These are phyloP conservation scores for Podospora didyma DNA, from an alignment of 495 filamentous ascomycete genomes.

Conservation along the genomic window DNA sequence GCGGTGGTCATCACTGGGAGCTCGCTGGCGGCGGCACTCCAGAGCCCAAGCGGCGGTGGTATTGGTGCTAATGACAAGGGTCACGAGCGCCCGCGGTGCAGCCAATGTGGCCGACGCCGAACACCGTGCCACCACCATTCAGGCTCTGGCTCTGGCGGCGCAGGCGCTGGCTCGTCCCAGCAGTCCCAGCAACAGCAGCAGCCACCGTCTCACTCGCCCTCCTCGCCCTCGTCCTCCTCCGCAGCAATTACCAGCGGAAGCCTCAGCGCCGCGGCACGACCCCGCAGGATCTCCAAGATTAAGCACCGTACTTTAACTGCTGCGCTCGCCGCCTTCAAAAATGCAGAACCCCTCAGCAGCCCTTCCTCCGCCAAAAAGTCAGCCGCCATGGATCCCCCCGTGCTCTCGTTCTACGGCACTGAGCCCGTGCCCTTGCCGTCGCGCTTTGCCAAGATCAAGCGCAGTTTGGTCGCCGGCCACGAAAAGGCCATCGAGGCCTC, in stretches of 20 bases:
- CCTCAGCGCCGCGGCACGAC: constrained; percentile 28
- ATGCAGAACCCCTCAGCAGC: constrained; percentile 4
- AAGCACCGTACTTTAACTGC: constrained; percentile 30
- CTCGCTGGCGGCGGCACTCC: too few species aligned
- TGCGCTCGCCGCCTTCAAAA: constrained; percentile 16
- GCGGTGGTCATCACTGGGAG: not conserved
- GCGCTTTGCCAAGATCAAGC: constrained; percentile 76
- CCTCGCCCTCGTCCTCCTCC: constrained; percentile 4
- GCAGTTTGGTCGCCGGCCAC: constrained; percentile 59
- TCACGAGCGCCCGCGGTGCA: constrained; percentile 18
- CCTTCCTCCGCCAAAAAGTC: not conserved
- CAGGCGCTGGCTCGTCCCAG: not conserved
- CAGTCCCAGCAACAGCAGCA: constrained; percentile 3
- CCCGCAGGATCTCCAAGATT: constrained; percentile 36
- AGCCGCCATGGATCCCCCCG: constrained; percentile 65
- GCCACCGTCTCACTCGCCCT: constrained; percentile 8
- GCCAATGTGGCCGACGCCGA: constrained; percentile 31
- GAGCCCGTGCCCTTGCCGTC: constrained; percentile 68
- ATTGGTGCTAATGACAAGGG: constrained; percentile 20
- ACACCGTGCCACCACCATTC: constrained; percentile 21
- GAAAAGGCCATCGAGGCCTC: constrained; percentile 62
- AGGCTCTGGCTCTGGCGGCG: too few species aligned
- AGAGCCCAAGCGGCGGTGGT: constrained; percentile 1
- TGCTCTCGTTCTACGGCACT: constrained; percentile 67
- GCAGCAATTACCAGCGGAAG: constrained; percentile 25